Conservation (phyloP, 495 filamentous ascomycete genomes). For the Xylaria palmicola region DNA sequence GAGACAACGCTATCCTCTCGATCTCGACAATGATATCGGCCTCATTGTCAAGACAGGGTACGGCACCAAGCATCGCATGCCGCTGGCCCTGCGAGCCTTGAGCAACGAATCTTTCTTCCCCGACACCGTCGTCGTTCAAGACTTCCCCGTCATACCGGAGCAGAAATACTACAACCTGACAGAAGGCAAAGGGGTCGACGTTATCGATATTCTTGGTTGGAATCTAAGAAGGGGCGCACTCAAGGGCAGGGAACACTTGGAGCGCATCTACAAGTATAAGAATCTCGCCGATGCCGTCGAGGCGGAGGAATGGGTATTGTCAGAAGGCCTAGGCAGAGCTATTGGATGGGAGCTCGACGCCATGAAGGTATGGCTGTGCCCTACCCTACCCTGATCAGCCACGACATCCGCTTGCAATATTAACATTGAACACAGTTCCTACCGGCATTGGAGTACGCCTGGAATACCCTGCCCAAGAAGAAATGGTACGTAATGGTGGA, state of each 20-base stretch:
- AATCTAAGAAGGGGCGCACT: slow-evolving; percentile 28
- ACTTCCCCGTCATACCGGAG: slow-evolving; percentile 32
- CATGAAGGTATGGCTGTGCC: slow-evolving; percentile 41
- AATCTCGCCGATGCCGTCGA: slow-evolving; percentile 35
- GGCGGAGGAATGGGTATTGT: slow-evolving; percentile 34
- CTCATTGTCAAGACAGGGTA: slow-evolving; percentile 50
- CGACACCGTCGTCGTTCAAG: slow-evolving; percentile 42
- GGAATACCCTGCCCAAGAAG: slow-evolving; percentile 41
- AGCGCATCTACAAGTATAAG: slow-evolving; percentile 37
- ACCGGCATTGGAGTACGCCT: slow-evolving; percentile 42
- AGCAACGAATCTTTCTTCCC: slow-evolving; percentile 25
- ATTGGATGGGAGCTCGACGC: slow-evolving; percentile 51
- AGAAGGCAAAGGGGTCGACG: slow-evolving; percentile 27
- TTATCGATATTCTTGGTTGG: slow-evolving; percentile 37
- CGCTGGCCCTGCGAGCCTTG: slow-evolving; percentile 38
- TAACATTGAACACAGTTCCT: slow-evolving; percentile 34
- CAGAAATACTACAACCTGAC: slow-evolving; percentile 22
- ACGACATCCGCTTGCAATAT: slow-evolving; percentile 7
- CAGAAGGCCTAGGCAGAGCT: slow-evolving; percentile 30
- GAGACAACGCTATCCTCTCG: slow-evolving; percentile 30
- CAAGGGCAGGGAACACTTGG: slow-evolving; percentile 26
- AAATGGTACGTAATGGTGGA: slow-evolving; percentile 51
- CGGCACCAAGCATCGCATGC: slow-evolving; percentile 38
- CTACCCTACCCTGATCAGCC: not conserved
- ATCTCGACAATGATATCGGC: slow-evolving; percentile 35